These are phyloP conservation scores for Zizania latifolia DNA, from an alignment of 176 grass and related monocot species.

Conservation along the genomic window DNA sequence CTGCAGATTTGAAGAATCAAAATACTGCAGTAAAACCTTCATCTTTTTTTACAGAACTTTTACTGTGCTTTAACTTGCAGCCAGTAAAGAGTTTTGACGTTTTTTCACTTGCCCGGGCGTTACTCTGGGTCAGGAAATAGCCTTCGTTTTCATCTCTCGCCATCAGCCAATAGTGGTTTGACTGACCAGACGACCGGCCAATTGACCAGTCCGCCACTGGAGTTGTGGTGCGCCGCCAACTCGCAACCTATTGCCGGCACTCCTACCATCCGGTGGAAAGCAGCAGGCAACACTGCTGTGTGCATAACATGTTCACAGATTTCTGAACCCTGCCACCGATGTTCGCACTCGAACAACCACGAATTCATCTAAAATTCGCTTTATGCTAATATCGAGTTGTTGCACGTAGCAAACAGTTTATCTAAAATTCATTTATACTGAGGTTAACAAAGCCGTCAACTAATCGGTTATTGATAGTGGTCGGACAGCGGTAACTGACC, in stretches of 20 bases:
- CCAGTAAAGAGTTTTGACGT: neutral
- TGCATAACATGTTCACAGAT: neutral
- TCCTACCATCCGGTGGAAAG: slow-evolving; percentile 12
- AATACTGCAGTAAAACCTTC: neutral
- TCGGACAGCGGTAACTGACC: too few species aligned
- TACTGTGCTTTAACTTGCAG: neutral
- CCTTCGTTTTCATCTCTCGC: slow-evolving; percentile 23
- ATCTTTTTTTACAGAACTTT: neutral
- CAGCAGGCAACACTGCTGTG: neutral
- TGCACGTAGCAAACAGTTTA: too few species aligned
- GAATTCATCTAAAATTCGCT: too few species aligned
- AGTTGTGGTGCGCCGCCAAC: slow-evolving; percentile 26
- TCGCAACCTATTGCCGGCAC: slow-evolving; percentile 10
- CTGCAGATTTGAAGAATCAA: neutral
- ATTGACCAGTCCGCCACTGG: slow-evolving; percentile 30
- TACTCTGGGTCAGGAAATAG: neutral
- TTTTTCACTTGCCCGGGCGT: neutral
- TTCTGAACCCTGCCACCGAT: too few species aligned
- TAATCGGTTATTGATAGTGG: too few species aligned
- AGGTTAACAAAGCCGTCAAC: too few species aligned
- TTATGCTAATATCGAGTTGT: too few species aligned
- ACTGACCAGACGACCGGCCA: too few species aligned
- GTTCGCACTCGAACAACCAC: too few species aligned
- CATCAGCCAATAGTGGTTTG: slow-evolving; percentile 9
- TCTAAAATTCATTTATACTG: too few species aligned